Percentiles rank a stretch among this genome's conserved stretches.
These are phyloP conservation scores for Mycothermus thermophilus DNA, from an alignment of 495 filamentous ascomycete genomes.

Conservation along the genomic window DNA sequence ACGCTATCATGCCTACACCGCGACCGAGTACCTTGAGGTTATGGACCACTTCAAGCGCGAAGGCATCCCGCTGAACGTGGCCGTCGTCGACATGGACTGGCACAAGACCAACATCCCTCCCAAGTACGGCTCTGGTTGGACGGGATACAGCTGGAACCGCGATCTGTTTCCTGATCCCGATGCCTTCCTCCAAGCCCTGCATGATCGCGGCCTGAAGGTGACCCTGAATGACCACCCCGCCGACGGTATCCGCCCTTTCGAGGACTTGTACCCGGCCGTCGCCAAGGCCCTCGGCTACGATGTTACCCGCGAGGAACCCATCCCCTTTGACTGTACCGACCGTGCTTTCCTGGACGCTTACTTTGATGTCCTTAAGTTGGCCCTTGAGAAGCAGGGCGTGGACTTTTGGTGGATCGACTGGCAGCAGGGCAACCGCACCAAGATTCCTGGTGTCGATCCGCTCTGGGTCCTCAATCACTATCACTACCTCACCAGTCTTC, in stretches of 20 bases:
- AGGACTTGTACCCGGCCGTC: conserved; percentile 40
- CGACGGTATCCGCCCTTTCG: conserved; percentile 37
- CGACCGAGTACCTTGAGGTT: conserved; percentile 37
- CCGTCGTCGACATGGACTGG: conserved; percentile 51
- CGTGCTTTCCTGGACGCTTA: conserved; percentile 42
- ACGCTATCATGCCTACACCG: conserved; percentile 40
- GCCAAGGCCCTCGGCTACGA: conserved; percentile 34
- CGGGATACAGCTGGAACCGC: conserved; percentile 47
- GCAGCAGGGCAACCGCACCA: conserved; percentile 42
- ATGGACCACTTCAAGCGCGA: conserved; percentile 35
- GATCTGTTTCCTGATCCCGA: conserved; percentile 40
- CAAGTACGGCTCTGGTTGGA: conserved; percentile 38
- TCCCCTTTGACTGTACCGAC: conserved; percentile 40
- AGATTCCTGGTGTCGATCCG: conserved; percentile 42
- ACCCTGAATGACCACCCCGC: conserved; percentile 46
- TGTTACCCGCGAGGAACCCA: conserved; percentile 29
- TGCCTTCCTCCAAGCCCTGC: conserved; percentile 31
- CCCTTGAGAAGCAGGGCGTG: conserved; percentile 34
- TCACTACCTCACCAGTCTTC: conserved; percentile 38
- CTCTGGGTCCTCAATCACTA: conserved; percentile 51
- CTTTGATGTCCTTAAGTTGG: conserved; percentile 39
- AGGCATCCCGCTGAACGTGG: conserved; percentile 40
- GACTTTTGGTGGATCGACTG: conserved; percentile 54
- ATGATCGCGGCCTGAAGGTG: conserved; percentile 29
- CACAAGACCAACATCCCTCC: conserved; percentile 30